These are phyloP conservation scores for Pyricularia sp. DNA, from an alignment of 2,329 filamentous ascomycete genomes.

Conservation along the genomic window DNA sequence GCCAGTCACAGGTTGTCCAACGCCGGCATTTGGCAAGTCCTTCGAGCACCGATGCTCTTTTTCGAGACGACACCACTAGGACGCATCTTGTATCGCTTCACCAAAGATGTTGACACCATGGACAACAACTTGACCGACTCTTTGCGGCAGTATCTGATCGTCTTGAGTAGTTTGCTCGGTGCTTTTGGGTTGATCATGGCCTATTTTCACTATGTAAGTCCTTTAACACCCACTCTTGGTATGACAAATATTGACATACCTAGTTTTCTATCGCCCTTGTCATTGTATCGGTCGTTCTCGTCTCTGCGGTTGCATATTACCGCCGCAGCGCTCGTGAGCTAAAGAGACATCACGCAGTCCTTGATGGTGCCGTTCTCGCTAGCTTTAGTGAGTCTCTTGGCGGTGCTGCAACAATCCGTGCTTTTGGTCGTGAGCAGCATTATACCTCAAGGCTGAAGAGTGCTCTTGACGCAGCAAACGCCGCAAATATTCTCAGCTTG, in stretches of 20 bases:
- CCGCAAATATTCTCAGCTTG: constrained; percentile 55
- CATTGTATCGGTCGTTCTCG: not conserved
- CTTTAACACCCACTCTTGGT: not conserved
- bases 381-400: constrained; percentile 52
- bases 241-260: not conserved
- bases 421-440: constrained; percentile 47
- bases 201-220: not conserved
- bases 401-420: constrained; percentile 49
- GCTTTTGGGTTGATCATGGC: not conserved
- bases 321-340: constrained; percentile 48
- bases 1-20: not conserved
- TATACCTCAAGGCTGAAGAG: constrained; percentile 40
- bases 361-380: constrained; percentile 52
- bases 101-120: constrained; percentile 59
- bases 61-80: constrained; percentile 44
- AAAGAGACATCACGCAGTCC: constrained; percentile 53
- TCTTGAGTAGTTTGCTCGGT: constrained; percentile 25
- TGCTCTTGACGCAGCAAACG: constrained; percentile 52
- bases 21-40: not conserved
- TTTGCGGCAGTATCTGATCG: constrained; percentile 46
- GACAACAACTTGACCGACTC: constrained; percentile 52
- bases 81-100: constrained; percentile 57
- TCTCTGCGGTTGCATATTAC: not conserved
- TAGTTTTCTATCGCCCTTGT: not conserved
- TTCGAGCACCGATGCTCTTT: not conserved